A percentile compares a stretch with the other conserved stretches of the same genome.
phyloP scores from a whole-genome alignment of 2,329 filamentous ascomycete genomes.

The Daldinia sp. region DNA sequence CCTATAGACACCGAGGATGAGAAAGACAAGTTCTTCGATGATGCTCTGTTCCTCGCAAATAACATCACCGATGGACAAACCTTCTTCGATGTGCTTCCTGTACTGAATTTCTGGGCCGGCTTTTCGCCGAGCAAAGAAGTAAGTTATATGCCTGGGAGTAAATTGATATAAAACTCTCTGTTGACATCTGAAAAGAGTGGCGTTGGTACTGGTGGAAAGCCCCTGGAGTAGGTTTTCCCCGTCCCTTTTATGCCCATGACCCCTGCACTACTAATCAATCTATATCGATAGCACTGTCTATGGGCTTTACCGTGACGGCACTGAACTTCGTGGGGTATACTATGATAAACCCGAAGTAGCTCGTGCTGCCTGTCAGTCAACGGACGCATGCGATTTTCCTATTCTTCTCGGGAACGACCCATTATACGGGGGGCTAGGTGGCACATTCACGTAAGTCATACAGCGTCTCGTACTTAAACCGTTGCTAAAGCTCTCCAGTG shows the following conservation, averaged over 20 bases:
- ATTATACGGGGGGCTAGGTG: constrained; percentile 50
- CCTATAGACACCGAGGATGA: constrained; percentile 48
- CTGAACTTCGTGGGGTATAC: constrained; percentile 52
- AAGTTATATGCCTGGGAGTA: constrained; percentile 7
- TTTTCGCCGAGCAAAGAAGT: constrained; percentile 49
- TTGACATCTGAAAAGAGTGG: constrained; percentile 45
- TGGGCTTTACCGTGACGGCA: constrained; percentile 50
- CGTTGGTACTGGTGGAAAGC: constrained; percentile 47
- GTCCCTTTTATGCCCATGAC: background rate
- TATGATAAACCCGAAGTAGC: constrained; percentile 51
- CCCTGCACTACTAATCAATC: constrained; percentile 10
- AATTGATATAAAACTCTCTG: background rate
- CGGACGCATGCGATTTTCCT: constrained; percentile 50
- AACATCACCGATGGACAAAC: constrained; percentile 51
- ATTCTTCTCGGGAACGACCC: constrained; percentile 52
- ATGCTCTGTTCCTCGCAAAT: constrained; percentile 47
- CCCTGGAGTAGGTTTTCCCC: constrained; percentile 44
- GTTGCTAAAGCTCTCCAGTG: constrained; percentile 33
- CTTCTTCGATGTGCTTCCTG: constrained; percentile 48
- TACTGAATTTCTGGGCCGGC: constrained; percentile 52
- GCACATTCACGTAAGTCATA: constrained; percentile 48
- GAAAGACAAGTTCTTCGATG: constrained; percentile 51
- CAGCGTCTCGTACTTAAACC: background rate
- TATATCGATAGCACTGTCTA: constrained; percentile 48
- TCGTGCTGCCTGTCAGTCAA: constrained; percentile 50